A percentile compares a stretch with the other conserved stretches of the same genome.
Evolutionary conservation across 2,329 filamentous ascomycete genomes (phyloP).

Genomic region (Trichoderma pleuroti): DNA sequence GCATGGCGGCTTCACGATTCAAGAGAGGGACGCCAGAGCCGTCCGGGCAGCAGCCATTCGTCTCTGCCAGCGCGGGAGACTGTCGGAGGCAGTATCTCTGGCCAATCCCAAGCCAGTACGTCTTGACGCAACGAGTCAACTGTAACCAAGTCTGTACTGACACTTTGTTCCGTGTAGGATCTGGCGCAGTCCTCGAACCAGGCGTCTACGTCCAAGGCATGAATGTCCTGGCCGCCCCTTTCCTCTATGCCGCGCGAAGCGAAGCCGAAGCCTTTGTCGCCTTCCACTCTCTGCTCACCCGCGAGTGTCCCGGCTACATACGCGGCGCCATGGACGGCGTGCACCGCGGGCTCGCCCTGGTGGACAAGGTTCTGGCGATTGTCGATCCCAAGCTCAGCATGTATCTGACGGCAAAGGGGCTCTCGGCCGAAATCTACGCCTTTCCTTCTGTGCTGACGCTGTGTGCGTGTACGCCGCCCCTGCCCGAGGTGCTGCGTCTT

Average conservation of each 20-base stretch:
- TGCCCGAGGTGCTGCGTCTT: slow-evolving; percentile 86
- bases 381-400: slow-evolving; percentile 84
- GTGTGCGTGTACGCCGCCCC: slow-evolving; percentile 89
- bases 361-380: slow-evolving; percentile 87
- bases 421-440: slow-evolving; percentile 92
- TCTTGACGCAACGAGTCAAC: slow-evolving; percentile 17
- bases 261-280: slow-evolving; percentile 93
- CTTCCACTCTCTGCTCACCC: slow-evolving; percentile 82
- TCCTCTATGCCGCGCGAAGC: slow-evolving; percentile 89
- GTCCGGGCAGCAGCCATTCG: slow-evolving; percentile 38
- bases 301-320: slow-evolving; percentile 89
- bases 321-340: slow-evolving; percentile 96
- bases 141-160: slow-evolving; percentile 24
- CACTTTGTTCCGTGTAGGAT: slow-evolving; percentile 47
- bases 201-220: slow-evolving; percentile 97
- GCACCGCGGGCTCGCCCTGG: slow-evolving; percentile 82
- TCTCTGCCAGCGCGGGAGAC: slow-evolving; percentile 33
- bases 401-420: slow-evolving; percentile 79
- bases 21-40: slow-evolving; percentile 46
- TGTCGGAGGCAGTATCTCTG: slow-evolving; percentile 34
- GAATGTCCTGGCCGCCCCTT: slow-evolving; percentile 95
- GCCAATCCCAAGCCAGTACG: slow-evolving; percentile 38
- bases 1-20: slow-evolving; percentile 91
- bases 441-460: slow-evolving; percentile 93
- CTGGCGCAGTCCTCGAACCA: slow-evolving; percentile 56